Base-by-base conservation (phyloP, 495 filamentous ascomycete genomes). In the Podospora fimiseda region DNA sequence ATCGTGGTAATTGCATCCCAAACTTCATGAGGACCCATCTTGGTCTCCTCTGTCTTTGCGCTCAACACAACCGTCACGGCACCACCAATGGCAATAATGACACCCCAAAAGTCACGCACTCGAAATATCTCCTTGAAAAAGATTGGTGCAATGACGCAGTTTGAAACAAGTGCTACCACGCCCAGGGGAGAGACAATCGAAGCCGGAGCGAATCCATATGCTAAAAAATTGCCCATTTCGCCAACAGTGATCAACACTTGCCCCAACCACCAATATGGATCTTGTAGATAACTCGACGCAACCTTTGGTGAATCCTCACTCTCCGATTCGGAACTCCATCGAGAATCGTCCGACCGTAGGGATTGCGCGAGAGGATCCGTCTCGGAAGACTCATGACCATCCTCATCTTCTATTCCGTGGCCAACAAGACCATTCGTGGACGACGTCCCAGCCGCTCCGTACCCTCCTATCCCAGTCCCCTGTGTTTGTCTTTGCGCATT, bases 161-260 rank as follows among this genome's bases (percentile, higher is more conserved):
- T 98, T 43, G 90, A 95, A 20, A 98, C 83, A 52, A 98, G 71
- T 2, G 93, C 93, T 0, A 97, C 93, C 18, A 98, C 93, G 9
- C 93, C 93, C 13, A 98, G 74, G 1, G 93, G 93, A 14, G 88
- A 93, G n/a, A 98, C 93, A 55, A 98, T 96, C 11, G 92, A 96
- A 2, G 93, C 93, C 15, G 93, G 91, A n/a, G 93, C 93, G 65
- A 98, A 98, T 9, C 93, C 93, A 65, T 98, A 98, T 3, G 93
- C 93, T 50, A 98, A 76, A 67, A 98, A 98, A 66, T 98, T 98
- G 18, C 93, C 93, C 53, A 83, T 82, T 72, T 98, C 93, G 13
- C 93, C 93, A n/a, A 94, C 69, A 5, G 80, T 86, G 84, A 97
- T 97, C 49, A 98, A 75, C 3, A 89, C 74, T 48, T 96, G 89